Evolutionary conservation across 2,329 filamentous ascomycete genomes (phyloP).

Genomic region (Penicillium sclerotiorum): DNA sequence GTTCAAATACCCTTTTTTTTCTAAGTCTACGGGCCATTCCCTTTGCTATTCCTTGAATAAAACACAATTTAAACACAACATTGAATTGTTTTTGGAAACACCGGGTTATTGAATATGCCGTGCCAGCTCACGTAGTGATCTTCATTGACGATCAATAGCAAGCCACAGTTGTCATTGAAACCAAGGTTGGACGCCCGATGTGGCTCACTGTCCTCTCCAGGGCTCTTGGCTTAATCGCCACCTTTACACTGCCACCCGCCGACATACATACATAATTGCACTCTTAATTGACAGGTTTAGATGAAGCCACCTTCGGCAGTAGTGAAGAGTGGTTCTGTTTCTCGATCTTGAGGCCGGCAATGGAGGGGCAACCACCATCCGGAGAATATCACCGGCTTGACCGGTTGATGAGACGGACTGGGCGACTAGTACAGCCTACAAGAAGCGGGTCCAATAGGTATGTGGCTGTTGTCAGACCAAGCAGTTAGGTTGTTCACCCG

Average conservation of each 20-base stretch:
- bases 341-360: too few relatives aligned
- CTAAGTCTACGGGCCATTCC: neutral
- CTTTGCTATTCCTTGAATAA: neutral
- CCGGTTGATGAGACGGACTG: neutral
- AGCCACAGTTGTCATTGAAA: neutral
- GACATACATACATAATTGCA: too few relatives aligned
- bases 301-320: too few relatives aligned
- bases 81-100: neutral
- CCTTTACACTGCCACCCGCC: too few relatives aligned
- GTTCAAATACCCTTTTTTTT: slow-evolving; percentile 18
- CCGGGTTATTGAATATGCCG: neutral
- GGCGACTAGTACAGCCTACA: neutral
- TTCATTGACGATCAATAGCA: neutral
- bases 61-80: neutral
- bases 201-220: neutral
- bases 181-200: neutral
- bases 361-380: too few relatives aligned
- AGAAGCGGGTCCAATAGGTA: neutral
- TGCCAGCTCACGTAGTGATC: neutral
- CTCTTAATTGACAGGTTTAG: too few relatives aligned
- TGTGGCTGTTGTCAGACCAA: neutral
- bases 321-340: too few relatives aligned
- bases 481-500: neutral
- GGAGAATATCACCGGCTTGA: neutral
- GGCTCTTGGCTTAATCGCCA: too few relatives aligned